Conservation (phyloP, 108 stramenopile species). For the Epipyxis sp. region DNA sequence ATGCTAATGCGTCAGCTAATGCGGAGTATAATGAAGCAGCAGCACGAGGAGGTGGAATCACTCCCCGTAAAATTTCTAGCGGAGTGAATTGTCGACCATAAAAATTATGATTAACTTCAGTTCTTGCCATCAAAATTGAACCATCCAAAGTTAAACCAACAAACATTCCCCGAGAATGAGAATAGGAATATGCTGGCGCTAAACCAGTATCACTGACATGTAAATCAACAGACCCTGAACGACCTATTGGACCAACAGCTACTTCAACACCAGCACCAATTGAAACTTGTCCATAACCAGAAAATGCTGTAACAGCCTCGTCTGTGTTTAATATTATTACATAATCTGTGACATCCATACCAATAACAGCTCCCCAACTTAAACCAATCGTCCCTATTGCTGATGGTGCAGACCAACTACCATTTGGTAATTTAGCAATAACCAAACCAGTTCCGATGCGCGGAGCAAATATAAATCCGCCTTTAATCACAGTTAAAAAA, state of each 20-base stretch:
- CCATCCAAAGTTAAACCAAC: conserved; percentile 89
- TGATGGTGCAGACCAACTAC: conserved; percentile 73
- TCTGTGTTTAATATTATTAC: conserved; percentile 91
- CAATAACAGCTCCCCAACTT: conserved; percentile 55
- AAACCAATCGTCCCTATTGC: conserved; percentile 73
- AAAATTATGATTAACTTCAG: conserved; percentile 88
- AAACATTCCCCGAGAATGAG: conserved; percentile 80
- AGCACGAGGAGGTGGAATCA: conserved; percentile 63
- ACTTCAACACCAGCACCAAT: conserved; percentile 88
- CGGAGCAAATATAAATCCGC: conserved; percentile 68
- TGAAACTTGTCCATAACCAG: conserved; percentile 55
- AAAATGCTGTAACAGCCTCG: conserved; percentile 71
- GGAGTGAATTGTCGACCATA: conserved; percentile 67
- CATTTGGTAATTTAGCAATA: conserved; percentile 60
- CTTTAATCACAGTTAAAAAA: conserved; percentile 72
- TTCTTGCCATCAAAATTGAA: conserved; percentile 68
- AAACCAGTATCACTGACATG: conserved; percentile 50
- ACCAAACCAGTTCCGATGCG: conserved; percentile 76
- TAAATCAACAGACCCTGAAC: conserved; percentile 75
- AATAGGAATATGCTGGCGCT: conserved; percentile 80
- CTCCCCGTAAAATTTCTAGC: conserved; percentile 54
- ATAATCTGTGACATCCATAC: conserved; percentile 75
- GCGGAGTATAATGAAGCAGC: conserved; percentile 71
- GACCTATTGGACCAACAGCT: conserved; percentile 83
- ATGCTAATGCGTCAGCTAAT: conserved; percentile 40